Percentiles rank a stretch among this genome's conserved stretches.
These are phyloP conservation scores for Peronospora farinosa DNA, from an alignment of 352 stramenopile species.

Conservation along the genomic window DNA sequence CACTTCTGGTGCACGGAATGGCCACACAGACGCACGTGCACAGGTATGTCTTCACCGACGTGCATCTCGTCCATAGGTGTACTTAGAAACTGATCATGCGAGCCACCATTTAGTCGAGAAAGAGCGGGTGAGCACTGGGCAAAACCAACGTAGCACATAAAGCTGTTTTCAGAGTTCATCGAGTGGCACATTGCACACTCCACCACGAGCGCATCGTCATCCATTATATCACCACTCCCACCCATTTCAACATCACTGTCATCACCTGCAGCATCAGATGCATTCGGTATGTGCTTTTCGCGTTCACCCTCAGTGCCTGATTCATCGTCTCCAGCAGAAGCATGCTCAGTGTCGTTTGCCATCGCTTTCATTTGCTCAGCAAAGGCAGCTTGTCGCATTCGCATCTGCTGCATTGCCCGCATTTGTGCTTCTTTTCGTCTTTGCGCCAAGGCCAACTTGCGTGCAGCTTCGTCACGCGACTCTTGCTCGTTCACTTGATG, in stretches of 20 bases:
- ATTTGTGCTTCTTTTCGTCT: slow-evolving; percentile 67
- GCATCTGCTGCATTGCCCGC: slow-evolving; percentile 73
- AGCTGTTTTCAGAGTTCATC: slow-evolving; percentile 65
- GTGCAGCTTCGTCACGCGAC: slow-evolving; percentile 60
- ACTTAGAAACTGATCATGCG: slow-evolving; percentile 44
- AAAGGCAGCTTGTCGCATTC: slow-evolving; percentile 75
- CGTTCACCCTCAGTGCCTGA: slow-evolving; percentile 14
- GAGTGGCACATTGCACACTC: slow-evolving; percentile 86
- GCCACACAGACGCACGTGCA: slow-evolving; percentile 86
- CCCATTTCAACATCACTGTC: slow-evolving; percentile 30
- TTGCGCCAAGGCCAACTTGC: slow-evolving; percentile 52
- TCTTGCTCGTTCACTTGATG: slow-evolving; percentile 56
- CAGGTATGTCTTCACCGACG: slow-evolving; percentile 68
- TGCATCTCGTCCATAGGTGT: slow-evolving; percentile 86
- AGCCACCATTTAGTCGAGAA: slow-evolving; percentile 59
- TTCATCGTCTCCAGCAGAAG: slow-evolving; percentile 38
- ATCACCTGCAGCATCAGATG: slow-evolving; percentile 21
- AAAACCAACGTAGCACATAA: slow-evolving; percentile 86
- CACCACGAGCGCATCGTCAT: slow-evolving; percentile 28
- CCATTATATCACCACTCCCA: slow-evolving; percentile 43
- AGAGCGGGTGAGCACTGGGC: slow-evolving; percentile 73
- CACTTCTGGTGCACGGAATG: slow-evolving; percentile 93
- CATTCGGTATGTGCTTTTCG: slow-evolving; percentile 23
- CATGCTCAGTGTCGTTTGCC: slow-evolving; percentile 41
- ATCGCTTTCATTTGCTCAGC: slow-evolving; percentile 68